Evolutionary conservation across 2,329 filamentous ascomycete species (phyloP).

Genomic region (Trichophyton schoenleinii): DNA sequence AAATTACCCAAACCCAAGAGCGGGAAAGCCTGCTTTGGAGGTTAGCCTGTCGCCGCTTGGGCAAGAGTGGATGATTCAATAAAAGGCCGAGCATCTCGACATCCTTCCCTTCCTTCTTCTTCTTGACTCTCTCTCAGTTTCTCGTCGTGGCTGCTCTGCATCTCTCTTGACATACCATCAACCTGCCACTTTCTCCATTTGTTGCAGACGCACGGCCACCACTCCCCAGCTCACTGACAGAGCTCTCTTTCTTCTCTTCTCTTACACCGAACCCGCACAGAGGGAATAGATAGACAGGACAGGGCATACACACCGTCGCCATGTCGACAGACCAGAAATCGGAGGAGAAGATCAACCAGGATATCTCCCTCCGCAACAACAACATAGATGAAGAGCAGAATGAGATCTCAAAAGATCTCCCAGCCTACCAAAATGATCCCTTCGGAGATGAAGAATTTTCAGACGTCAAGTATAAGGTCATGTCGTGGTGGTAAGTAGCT

Average conservation of each 20-base stretch:
- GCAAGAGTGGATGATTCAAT: not conserved
- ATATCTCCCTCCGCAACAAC: not conserved
- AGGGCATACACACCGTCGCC: not conserved
- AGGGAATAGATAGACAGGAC: not conserved
- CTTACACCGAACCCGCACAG: not conserved
- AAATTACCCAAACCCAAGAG: not conserved
- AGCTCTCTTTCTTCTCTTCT: not conserved
- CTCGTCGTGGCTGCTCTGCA: not conserved
- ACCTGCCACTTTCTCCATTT: not conserved
- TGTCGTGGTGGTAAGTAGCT: slow-evolving; percentile 36
- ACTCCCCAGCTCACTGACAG: too few relatives aligned
- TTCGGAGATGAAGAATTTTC: slow-evolving; percentile 30
- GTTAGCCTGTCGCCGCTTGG: not conserved
- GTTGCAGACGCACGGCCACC: too few relatives aligned
- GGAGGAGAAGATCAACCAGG: not conserved
- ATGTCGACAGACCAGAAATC: not conserved
- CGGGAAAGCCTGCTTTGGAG: not conserved
- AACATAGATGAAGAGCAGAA: slow-evolving; percentile 17
- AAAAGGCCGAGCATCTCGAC: not conserved
- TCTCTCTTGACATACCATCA: not conserved
- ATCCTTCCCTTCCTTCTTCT: not conserved
- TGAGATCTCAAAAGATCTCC: not conserved
- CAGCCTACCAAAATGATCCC: slow-evolving; percentile 22
- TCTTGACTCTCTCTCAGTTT: not conserved
- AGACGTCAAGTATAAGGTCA: slow-evolving; percentile 40